Evolutionary conservation across 257 asterid genomes (phyloP).

Genomic region (Mentha longifolia): DNA sequence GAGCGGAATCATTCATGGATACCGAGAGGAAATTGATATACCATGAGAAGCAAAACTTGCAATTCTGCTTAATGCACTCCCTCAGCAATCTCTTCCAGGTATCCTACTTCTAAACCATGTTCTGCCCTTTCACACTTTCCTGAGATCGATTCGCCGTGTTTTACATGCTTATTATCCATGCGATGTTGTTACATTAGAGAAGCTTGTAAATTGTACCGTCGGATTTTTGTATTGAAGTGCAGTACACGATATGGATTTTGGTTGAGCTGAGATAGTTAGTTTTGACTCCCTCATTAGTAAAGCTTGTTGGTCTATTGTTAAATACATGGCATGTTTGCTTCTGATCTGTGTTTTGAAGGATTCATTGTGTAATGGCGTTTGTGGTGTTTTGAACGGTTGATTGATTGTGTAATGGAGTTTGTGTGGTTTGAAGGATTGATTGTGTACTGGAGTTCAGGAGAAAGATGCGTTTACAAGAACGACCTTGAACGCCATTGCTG

Average conservation of each 20-base stretch:
- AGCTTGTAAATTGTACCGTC: background rate
- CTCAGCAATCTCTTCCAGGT: constrained; percentile 98
- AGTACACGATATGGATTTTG: background rate
- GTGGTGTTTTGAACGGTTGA: background rate
- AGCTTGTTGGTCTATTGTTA: too few relatives aligned
- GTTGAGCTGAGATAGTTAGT: background rate
- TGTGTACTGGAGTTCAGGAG: constrained; percentile 48
- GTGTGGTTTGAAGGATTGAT: too few relatives aligned
- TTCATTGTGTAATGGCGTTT: background rate
- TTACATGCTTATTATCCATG: too few relatives aligned
- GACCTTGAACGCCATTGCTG: constrained; percentile 63
- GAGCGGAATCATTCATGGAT: constrained; percentile 49
- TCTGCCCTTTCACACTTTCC: background rate
- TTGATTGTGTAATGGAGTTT: too few relatives aligned
- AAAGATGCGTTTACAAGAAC: constrained; percentile 75
- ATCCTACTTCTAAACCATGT: background rate
- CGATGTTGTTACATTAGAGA: too few relatives aligned
- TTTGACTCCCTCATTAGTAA: background rate
- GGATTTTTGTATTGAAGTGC: background rate
- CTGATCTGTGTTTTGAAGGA: background rate
- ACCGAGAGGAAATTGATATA: constrained; percentile 46
- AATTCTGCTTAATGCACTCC: constrained; percentile 82
- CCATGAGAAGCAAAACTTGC: constrained; percentile 89
- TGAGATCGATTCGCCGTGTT: background rate
- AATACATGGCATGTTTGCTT: background rate